phyloP scores from a whole-genome alignment of 352 stramenopile species.

The Saprolegnia diclina region DNA sequence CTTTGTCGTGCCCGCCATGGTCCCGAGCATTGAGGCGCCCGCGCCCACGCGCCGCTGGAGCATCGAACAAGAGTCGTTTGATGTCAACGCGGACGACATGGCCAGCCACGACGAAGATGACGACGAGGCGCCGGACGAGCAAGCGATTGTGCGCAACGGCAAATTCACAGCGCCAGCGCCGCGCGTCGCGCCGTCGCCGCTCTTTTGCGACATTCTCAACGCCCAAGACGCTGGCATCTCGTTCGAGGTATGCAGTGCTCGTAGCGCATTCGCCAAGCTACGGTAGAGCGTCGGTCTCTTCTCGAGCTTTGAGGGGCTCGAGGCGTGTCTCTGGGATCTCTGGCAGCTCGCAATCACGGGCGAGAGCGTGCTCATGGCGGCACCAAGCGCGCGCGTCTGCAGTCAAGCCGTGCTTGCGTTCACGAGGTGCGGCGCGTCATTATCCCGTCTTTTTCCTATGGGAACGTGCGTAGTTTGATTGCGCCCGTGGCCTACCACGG shows the following conservation, averaged over 20 bases:
- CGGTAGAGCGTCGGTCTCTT: slow-evolving; percentile 55
- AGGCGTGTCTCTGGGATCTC: slow-evolving; percentile 66
- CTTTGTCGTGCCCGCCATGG: slow-evolving; percentile 60
- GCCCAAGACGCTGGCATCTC: slow-evolving; percentile 35
- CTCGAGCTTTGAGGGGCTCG: slow-evolving; percentile 74
- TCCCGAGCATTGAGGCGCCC: slow-evolving; percentile 42
- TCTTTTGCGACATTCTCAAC: slow-evolving; percentile 66
- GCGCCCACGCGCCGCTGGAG: slow-evolving; percentile 11
- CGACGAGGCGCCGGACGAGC: slow-evolving; percentile 30
- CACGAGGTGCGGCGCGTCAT: slow-evolving; percentile 42
- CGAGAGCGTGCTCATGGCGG: slow-evolving; percentile 73
- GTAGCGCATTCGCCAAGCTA: neutral
- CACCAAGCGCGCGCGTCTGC: slow-evolving; percentile 69
- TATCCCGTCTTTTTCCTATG: no score
- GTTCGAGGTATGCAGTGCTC: neutral
- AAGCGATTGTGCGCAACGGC: slow-evolving; percentile 35
- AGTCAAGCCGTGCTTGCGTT: slow-evolving; percentile 76
- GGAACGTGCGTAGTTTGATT: slow-evolving; percentile 52
- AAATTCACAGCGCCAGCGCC: slow-evolving; percentile 43
- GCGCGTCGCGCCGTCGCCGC: slow-evolving; percentile 42
- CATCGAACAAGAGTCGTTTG: slow-evolving; percentile 27
- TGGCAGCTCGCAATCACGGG: slow-evolving; percentile 83
- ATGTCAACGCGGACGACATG: slow-evolving; percentile 33
- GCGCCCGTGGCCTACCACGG: slow-evolving; percentile 69
- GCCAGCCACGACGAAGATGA: slow-evolving; percentile 30